Base-by-base conservation (phyloP, 371 early-diverging fungal species). In the Phascolomyces articulosus region DNA sequence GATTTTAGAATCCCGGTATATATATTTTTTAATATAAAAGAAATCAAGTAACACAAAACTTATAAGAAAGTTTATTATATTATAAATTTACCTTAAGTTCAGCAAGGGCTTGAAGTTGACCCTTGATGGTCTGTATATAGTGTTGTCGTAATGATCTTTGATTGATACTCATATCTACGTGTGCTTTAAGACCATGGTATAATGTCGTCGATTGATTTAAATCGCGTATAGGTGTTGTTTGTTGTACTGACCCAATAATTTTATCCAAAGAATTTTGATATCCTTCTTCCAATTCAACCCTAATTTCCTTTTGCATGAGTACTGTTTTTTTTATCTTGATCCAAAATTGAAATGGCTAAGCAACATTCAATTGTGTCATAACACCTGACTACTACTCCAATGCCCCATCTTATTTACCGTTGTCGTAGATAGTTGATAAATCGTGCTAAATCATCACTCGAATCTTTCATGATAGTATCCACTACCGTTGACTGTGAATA, bases 231-330 rank as follows among this genome's bases (percentile, higher is more conserved):
- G 40, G 58, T 31, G n/a, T 34, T 13, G 8, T n/a, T 23, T 67
- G 63, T 16, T 64, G 53, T 20, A 71, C 28, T 28, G 65, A 27
- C 10, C 51, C 23, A 2, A 60, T 62, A n/a, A 71, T 71, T 23
- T 44, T 28, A 40, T 41, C 66, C 44, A 71, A 48, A 11, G 66
- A 66, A 24, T 55, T 63, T 21, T 66, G 71, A 58, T 71, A 71
- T 26, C 71, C 67, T 63, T 71, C 71, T 54, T 71, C 71, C 48
- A 71, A 49, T 44, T 71, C 71, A 54, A 71, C 58, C 3, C 70
- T 70, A 55, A 20, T 13, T n/a, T 18, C 4, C 8, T 44, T n/a
- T 15, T 44, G 6, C 16, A 44, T 44, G 44, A 44, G 44, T 44
- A n/a, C 4, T n/a, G n/a, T n/a, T n/a, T n/a, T n/a, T n/a, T n/a